Conservation (phyloP, 2,329 filamentous ascomycete genomes). For the Fusarium protoensiforme region DNA sequence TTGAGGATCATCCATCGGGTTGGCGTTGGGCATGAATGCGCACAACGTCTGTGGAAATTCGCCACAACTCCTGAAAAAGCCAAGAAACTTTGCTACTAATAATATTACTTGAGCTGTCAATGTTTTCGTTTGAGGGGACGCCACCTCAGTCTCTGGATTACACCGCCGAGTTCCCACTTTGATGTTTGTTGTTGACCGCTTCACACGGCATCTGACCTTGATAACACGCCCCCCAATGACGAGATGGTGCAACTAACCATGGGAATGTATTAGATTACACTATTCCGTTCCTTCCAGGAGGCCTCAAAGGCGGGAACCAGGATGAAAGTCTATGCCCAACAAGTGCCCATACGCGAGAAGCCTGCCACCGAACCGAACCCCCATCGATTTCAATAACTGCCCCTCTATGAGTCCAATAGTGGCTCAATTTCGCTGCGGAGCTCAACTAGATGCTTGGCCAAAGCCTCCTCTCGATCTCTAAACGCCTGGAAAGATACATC, state of each 20-base stretch:
- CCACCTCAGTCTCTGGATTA: not conserved
- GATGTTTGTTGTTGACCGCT: not conserved
- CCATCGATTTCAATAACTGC: not conserved
- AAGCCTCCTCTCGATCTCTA: constrained; percentile 48
- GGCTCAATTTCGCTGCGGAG: constrained; percentile 49
- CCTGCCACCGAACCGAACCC: not conserved
- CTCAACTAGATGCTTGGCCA: constrained; percentile 47
- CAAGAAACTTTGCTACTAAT: not conserved
- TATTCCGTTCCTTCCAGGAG: not conserved
- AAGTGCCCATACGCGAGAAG: not conserved
- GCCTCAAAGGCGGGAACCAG: not conserved
- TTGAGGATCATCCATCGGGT: constrained; percentile 28
- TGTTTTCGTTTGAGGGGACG: not conserved
- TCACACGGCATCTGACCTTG: not conserved
- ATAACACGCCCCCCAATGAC: not conserved
- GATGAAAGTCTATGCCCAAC: constrained; percentile 11
- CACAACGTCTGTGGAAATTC: not conserved
- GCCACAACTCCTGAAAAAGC: not conserved
- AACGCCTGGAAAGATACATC: constrained; percentile 46
- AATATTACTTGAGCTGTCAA: not conserved
- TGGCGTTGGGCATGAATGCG: constrained; percentile 29
- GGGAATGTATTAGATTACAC: constrained; percentile 21
- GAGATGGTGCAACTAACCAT: constrained; percentile 2
- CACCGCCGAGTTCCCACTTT: not conserved
- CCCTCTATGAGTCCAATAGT: constrained; percentile 42